phyloP scores from a whole-genome alignment of 2,329 filamentous ascomycete species.

The Aspergillaceae sp. region DNA sequence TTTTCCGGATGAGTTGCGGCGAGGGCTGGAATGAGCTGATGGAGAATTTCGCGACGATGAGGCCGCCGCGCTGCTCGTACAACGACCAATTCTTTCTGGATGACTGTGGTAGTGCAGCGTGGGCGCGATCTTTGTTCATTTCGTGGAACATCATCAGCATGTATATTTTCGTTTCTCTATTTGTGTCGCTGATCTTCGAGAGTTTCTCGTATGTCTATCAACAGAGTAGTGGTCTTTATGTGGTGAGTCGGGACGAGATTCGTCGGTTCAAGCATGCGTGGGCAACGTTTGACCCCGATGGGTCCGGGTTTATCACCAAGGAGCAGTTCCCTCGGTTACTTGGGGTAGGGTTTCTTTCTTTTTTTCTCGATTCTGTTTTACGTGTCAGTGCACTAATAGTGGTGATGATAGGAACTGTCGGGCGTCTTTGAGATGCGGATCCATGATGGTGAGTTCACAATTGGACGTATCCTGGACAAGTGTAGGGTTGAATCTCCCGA shows the following conservation, averaged over 20 bases:
- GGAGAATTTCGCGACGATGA: constrained; percentile 83
- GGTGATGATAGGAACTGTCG: constrained; percentile 58
- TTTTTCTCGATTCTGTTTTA: constrained; percentile 1
- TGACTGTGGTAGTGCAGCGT: constrained; percentile 84
- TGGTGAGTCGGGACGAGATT: constrained; percentile 86
- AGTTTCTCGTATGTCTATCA: constrained; percentile 99
- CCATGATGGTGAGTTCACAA: constrained; percentile 82
- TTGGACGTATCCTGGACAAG: constrained; percentile 78
- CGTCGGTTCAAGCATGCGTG: constrained; percentile 96
- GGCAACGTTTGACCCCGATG: constrained; percentile 88
- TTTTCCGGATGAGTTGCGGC: constrained; percentile 87
- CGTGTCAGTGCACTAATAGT: constrained; percentile 2
- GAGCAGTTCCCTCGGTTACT: constrained; percentile 81
- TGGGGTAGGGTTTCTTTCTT: constrained; percentile 46
- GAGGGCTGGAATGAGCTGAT: constrained; percentile 97
- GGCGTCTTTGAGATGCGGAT: constrained; percentile 97
- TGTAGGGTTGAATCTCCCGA: constrained; percentile 53
- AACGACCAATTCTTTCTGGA: constrained; percentile 67
- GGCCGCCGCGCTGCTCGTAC: constrained; percentile 71
- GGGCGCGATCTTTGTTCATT: constrained; percentile 85
- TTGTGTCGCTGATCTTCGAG: constrained; percentile 97
- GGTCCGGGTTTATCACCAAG: constrained; percentile 83
- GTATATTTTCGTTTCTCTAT: constrained; percentile 98
- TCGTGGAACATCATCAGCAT: constrained; percentile 99
- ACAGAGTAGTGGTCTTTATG: constrained; percentile 81